A percentile compares a stretch with the other conserved stretches of the same genome.
Evolutionary conservation across 495 filamentous ascomycete species (phyloP).

Genomic region (Amphirosellinia nigrospora): DNA sequence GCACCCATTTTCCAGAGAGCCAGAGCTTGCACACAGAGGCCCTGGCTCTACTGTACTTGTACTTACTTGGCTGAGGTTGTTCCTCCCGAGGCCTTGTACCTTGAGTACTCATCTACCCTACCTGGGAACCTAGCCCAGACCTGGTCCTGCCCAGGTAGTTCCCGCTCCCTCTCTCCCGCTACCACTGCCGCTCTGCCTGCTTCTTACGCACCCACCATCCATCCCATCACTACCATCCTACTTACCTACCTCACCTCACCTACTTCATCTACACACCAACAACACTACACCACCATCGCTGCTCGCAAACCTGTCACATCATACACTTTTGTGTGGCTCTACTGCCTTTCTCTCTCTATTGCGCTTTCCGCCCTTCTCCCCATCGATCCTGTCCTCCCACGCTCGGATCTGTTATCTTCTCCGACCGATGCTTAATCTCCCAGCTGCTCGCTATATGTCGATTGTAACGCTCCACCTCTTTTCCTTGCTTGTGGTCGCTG

Average conservation of each 20-base stretch:
- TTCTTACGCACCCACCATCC: constrained; percentile 25
- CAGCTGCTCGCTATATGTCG: constrained; percentile 16
- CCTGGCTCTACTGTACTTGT: too few relatives aligned
- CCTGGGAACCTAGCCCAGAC: constrained; percentile 17
- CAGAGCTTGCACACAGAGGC: constrained; percentile 21
- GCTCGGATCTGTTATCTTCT: background rate
- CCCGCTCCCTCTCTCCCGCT: constrained; percentile 35
- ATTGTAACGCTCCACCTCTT: constrained; percentile 23
- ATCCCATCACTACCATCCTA: constrained; percentile 12
- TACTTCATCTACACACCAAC: constrained; percentile 6
- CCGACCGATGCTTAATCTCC: background rate
- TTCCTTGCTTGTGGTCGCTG: constrained; percentile 4
- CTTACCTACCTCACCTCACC: background rate
- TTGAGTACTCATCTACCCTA: background rate
- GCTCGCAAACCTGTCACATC: constrained; percentile 15
- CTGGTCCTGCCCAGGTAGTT: constrained; percentile 27
- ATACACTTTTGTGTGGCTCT: constrained; percentile 2
- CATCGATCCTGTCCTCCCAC: constrained; percentile 23
- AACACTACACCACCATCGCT: constrained; percentile 10
- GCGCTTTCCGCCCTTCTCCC: background rate
- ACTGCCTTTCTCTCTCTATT: constrained; percentile 1
- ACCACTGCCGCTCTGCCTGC: constrained; percentile 28
- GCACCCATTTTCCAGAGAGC: constrained; percentile 12
- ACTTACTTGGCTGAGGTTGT: constrained; percentile 24
- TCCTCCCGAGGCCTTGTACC: constrained; percentile 8